A percentile compares a stretch with the other conserved stretches of the same genome.
Conservation (phyloP, 2,329 filamentous ascomycete species). For the Colletotrichum echinochloae region DNA sequence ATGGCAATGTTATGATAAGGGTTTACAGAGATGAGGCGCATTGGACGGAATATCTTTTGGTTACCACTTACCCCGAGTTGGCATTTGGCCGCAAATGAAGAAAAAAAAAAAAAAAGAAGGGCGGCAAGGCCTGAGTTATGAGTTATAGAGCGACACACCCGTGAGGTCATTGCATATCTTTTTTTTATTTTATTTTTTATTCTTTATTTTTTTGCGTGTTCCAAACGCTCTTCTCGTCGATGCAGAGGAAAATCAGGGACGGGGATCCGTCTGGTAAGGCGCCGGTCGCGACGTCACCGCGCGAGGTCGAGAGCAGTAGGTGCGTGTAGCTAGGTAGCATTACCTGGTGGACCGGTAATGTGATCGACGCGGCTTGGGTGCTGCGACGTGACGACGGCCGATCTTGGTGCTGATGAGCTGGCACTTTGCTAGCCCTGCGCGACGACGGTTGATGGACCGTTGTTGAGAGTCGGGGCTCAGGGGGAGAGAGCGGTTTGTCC, state of each 20-base stretch:
- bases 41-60: background rate
- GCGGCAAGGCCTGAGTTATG: slow-evolving; percentile 15
- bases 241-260: slow-evolving; percentile 15
- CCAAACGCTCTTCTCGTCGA: slow-evolving; percentile 7
- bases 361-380: background rate
- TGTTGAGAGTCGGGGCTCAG: background rate
- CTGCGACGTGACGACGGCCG: slow-evolving; percentile 4
- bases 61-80: background rate
- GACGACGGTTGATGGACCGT: background rate
- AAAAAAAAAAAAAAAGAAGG: too few species aligned
- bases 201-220: too few species aligned
- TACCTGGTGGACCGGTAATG: background rate
- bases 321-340: too few species aligned
- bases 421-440: background rate
- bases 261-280: background rate
- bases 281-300: slow-evolving; percentile 23
- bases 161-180: slow-evolving; percentile 31
- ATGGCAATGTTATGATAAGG: background rate
- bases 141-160: background rate
- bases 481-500: too few species aligned
- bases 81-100: background rate
- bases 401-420: slow-evolving; percentile 18
- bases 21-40: background rate
- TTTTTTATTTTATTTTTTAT: background rate
- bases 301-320: background rate